Conservation (phyloP, 768 basidiomycete species). For the Baorangia bicolor region DNA sequence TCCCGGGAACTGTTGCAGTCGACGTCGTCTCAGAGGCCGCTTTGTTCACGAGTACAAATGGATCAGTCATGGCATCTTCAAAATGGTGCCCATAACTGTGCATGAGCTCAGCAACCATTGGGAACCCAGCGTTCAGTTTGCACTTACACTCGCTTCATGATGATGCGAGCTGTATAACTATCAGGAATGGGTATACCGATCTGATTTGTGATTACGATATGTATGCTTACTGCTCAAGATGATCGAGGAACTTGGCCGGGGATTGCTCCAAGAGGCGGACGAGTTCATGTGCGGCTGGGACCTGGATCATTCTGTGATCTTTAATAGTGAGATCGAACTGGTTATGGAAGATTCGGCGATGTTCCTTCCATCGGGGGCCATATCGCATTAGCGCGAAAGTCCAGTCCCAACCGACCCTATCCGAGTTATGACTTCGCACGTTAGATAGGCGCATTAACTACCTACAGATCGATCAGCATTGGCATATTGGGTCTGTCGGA, state of each 20-base stretch:
- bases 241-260: not conserved
- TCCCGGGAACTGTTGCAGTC: slow-evolving; percentile 1
- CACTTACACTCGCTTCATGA: slow-evolving; percentile 7
- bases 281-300: slow-evolving; percentile 2
- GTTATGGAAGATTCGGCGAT: slow-evolving; percentile 5
- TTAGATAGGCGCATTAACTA: not conserved
- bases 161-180: slow-evolving; percentile 5
- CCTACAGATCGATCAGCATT: slow-evolving; percentile 4
- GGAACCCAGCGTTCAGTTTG: not conserved
- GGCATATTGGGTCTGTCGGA: slow-evolving; percentile 4
- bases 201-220: not conserved
- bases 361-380: slow-evolving; percentile 1
- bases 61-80: not conserved
- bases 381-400: slow-evolving; percentile 5
- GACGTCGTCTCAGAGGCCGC: slow-evolving; percentile 4
- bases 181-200: not conserved
- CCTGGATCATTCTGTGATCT: slow-evolving; percentile 1
- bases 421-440: not conserved
- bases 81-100: slow-evolving; percentile 2
- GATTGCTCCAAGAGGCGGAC: not conserved
- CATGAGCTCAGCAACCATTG: not conserved
- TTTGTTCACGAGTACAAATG: slow-evolving; percentile 6
- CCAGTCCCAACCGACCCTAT: slow-evolving; percentile 7
- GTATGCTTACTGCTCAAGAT: slow-evolving; percentile 1
- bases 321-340: slow-evolving; percentile 2